phyloP scores from a whole-genome alignment of 2,329 filamentous ascomycete species.

The Colletotrichum falcatum region DNA sequence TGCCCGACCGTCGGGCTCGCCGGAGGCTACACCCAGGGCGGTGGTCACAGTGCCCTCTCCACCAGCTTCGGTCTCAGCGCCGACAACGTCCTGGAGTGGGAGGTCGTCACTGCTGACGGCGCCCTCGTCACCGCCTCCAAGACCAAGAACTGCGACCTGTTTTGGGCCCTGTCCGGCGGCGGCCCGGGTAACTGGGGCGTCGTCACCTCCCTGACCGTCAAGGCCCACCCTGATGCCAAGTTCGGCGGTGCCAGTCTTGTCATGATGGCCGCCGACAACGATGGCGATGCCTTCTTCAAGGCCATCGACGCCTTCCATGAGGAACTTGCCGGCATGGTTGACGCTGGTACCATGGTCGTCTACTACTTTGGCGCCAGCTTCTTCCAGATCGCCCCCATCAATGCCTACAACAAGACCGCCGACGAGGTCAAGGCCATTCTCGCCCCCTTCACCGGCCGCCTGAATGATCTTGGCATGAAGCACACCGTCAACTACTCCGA shows the following conservation, averaged over 20 bases:
- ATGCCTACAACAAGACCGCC: constrained; percentile 59
- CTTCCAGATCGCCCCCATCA: constrained; percentile 62
- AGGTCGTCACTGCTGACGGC: constrained; percentile 62
- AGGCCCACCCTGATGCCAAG: constrained; percentile 56
- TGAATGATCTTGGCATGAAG: constrained; percentile 52
- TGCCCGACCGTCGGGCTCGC: constrained; percentile 67
- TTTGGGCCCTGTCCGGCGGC: constrained; percentile 55
- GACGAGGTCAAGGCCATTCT: constrained; percentile 57
- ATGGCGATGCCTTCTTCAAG: constrained; percentile 49
- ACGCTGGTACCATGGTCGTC: constrained; percentile 61
- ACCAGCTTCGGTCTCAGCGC: constrained; percentile 67
- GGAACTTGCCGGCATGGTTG: constrained; percentile 59
- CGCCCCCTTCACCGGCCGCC: constrained; percentile 55
- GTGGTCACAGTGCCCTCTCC: constrained; percentile 66
- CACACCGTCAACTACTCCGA: constrained; percentile 45
- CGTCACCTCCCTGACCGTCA: constrained; percentile 65
- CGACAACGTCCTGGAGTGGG: constrained; percentile 65
- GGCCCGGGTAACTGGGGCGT: constrained; percentile 62
- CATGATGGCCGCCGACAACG: constrained; percentile 47
- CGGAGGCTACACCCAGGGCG: constrained; percentile 72
- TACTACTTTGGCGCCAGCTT: constrained; percentile 60
- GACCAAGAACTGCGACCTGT: constrained; percentile 51
- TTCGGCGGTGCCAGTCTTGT: constrained; percentile 49
- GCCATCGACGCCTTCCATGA: constrained; percentile 48
- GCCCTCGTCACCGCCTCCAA: constrained; percentile 56